These are phyloP conservation scores for Ophiostoma australiae DNA, from an alignment of 2,329 filamentous ascomycete genomes.

Conservation along the genomic window DNA sequence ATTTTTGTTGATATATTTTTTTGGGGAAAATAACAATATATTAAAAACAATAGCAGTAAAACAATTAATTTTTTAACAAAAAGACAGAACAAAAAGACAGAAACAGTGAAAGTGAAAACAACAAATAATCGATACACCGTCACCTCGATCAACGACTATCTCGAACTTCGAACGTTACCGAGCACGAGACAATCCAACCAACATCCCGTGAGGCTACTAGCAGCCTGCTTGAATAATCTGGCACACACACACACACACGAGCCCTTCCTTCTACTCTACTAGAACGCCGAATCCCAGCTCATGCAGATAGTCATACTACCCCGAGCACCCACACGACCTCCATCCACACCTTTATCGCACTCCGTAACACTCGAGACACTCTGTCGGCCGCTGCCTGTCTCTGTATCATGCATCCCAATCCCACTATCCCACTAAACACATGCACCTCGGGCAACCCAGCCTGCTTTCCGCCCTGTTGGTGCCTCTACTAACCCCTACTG, in stretches of 20 bases:
- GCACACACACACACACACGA: background rate
- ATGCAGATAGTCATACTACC: no score
- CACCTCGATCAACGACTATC: no score
- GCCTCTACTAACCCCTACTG: constrained; percentile 7
- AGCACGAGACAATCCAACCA: background rate
- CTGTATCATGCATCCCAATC: background rate
- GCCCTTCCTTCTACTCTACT: background rate
- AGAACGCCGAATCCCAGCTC: background rate
- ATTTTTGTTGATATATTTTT: no score
- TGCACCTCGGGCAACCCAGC: background rate
- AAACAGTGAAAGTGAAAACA: background rate
- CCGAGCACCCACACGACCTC: background rate
- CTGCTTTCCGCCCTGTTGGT: constrained; percentile 2
- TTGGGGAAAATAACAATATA: no score
- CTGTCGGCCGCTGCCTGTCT: background rate
- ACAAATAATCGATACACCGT: background rate
- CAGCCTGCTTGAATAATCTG: background rate
- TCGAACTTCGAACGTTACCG: background rate
- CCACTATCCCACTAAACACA: background rate
- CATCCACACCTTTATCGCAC: background rate
- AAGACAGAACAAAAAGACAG: background rate
- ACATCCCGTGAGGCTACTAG: background rate
- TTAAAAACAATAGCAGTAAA: no score
- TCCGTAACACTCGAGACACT: background rate
- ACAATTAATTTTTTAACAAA: no score